Evolutionary conservation across 805 yeast species (phyloP).

Genomic region (Saccharomyces cerevisiae): DNA sequence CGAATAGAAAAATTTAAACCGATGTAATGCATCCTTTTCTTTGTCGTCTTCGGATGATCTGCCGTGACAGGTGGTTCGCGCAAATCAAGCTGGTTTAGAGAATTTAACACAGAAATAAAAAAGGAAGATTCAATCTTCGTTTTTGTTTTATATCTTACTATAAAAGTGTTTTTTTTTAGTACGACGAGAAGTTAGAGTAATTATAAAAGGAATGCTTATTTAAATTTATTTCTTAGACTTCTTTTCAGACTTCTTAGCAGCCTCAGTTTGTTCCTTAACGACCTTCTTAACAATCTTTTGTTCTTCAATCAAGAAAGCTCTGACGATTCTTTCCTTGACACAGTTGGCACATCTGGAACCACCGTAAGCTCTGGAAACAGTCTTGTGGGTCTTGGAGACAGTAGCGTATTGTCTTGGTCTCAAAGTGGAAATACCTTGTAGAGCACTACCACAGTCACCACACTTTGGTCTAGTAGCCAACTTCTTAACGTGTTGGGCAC

Average conservation of each 20-base stretch:
- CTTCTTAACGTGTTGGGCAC: conserved; percentile 96
- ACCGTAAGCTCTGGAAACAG: conserved; percentile 99
- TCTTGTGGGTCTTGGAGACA: conserved; percentile 92
- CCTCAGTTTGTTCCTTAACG: conserved; percentile 89
- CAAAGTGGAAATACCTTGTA: conserved; percentile 84
- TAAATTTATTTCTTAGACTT: conserved; percentile 27
- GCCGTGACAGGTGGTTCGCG: not conserved
- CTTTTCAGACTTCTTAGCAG: conserved; percentile 60
- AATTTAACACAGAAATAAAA: not conserved
- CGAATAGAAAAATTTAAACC: not conserved
- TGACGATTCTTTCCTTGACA: conserved; percentile 98
- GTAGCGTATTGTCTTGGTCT: conserved; percentile 98
- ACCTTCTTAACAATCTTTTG: conserved; percentile 99
- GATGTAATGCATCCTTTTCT: not conserved
- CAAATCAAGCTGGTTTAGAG: not conserved
- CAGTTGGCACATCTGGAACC: conserved; percentile 97
- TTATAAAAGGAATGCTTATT: not conserved
- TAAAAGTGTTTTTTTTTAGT: not conserved
- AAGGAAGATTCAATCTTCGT: not conserved
- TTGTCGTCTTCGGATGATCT: not conserved
- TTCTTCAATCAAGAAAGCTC: conserved; percentile 99
- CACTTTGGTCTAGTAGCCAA: conserved; percentile 77
- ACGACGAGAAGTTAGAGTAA: not conserved
- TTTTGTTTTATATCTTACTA: not conserved
- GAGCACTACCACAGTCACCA: conserved; percentile 79